Conservation (phyloP, 306 rosid genomes). For the Acacia crassicarpa region DNA sequence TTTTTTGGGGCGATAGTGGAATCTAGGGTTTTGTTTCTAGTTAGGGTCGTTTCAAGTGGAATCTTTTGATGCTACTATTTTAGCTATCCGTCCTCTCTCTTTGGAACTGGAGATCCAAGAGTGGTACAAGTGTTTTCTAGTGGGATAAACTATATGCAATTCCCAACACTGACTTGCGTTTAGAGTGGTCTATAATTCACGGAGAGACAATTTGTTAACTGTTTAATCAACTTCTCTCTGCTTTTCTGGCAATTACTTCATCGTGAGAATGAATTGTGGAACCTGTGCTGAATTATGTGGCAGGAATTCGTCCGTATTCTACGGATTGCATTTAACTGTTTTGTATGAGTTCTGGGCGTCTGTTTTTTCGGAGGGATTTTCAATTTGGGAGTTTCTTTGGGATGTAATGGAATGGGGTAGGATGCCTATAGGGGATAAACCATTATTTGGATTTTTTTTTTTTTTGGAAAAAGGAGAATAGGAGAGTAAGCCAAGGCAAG, state of each 20-base stretch:
- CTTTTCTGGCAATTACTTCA: not conserved
- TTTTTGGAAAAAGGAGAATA: too few species aligned
- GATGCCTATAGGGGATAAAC: not conserved
- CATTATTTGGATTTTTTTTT: not conserved
- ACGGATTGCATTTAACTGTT: not conserved
- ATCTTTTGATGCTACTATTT: not conserved
- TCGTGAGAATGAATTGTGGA: not conserved
- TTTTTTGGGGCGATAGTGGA: not conserved
- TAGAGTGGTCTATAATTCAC: not conserved
- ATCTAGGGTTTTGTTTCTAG: slow-evolving; percentile 22
- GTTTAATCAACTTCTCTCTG: not conserved
- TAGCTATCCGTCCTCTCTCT: not conserved
- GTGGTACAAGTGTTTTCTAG: not conserved
- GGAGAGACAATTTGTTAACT: too few species aligned
- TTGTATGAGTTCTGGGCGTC: not conserved
- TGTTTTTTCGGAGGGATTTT: not conserved
- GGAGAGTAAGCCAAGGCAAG: not conserved
- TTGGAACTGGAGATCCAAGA: not conserved
- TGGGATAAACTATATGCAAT: not conserved
- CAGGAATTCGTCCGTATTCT: not conserved
- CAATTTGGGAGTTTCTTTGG: not conserved
- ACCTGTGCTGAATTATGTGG: not conserved
- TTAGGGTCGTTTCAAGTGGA: not conserved
- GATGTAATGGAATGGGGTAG: not conserved
- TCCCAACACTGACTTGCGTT: not conserved